These are phyloP conservation scores for Spiraea crenata DNA, from an alignment of 331 rosid species.

Conservation along the genomic window DNA sequence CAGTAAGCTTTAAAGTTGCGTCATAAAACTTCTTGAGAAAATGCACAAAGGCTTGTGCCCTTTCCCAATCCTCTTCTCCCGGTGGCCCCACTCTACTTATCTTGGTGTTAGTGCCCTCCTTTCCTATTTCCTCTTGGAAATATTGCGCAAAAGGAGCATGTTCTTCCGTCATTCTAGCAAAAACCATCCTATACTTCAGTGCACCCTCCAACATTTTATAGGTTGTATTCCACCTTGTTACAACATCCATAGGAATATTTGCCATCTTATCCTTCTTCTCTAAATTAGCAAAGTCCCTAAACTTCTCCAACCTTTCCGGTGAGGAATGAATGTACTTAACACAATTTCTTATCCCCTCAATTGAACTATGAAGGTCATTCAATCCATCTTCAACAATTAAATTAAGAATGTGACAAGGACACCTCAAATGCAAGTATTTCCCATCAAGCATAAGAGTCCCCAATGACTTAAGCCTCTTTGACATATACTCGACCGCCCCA, in stretches of 20 bases:
- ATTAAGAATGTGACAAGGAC: too few relatives aligned
- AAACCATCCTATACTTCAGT: neutral
- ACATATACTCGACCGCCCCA: too few relatives aligned
- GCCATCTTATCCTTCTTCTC: neutral
- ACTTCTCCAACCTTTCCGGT: neutral
- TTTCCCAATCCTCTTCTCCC: neutral
- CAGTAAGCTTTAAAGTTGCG: neutral
- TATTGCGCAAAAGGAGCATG: neutral
- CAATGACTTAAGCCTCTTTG: too few relatives aligned
- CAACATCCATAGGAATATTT: neutral
- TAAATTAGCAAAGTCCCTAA: neutral
- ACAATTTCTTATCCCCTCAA: too few relatives aligned
- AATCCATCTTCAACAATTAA: too few relatives aligned
- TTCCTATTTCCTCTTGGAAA: neutral
- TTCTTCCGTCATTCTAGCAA: neutral
- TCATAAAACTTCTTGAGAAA: conserved; percentile 1
- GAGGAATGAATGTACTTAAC: neutral
- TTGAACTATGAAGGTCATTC: too few relatives aligned
- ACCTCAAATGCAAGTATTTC: too few relatives aligned
- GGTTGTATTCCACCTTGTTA: neutral
- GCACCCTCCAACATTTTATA: neutral
- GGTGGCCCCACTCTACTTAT: neutral
- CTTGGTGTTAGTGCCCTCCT: too few relatives aligned
- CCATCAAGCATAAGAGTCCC: too few relatives aligned
- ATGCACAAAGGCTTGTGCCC: neutral